Conservation (phyloP, 345 rosid species). For the Syzygium aqueum region DNA sequence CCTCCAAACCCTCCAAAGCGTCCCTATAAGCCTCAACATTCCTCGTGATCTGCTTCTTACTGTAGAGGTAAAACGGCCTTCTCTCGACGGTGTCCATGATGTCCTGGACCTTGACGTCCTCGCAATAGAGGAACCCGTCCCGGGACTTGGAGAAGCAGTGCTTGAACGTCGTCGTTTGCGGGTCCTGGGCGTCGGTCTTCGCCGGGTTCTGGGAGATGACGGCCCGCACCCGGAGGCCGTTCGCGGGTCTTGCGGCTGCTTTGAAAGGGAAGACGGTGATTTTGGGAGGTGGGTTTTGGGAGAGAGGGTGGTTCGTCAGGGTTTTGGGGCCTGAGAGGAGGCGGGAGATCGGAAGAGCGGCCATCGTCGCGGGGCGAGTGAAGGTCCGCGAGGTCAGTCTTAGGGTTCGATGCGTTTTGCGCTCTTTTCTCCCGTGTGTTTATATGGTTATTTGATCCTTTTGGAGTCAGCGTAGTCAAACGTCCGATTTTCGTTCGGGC, state of each 20-base stretch:
- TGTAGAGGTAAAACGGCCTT: constrained; percentile 83
- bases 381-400: background rate
- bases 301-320: constrained; percentile 12
- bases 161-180: constrained; percentile 12
- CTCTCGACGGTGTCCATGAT: constrained; percentile 72
- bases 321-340: constrained; percentile 10
- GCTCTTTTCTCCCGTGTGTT: too few species aligned
- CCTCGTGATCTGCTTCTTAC: constrained; percentile 83
- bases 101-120: constrained; percentile 68
- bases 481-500: too few species aligned
- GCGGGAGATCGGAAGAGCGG: constrained; percentile 1
- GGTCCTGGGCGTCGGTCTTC: constrained; percentile 14
- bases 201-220: constrained; percentile 42
- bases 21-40: constrained; percentile 73
- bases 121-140: constrained; percentile 89
- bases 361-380: constrained; percentile 8
- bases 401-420: too few species aligned
- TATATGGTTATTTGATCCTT: too few species aligned
- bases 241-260: constrained; percentile 14
- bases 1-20: constrained; percentile 62
- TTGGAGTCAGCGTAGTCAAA: too few species aligned
- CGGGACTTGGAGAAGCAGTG: constrained; percentile 74
- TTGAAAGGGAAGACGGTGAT: constrained; percentile 19
- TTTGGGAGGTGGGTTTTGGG: constrained; percentile 28
- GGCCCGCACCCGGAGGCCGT: constrained; percentile 30